Percentiles rank a stretch among this genome's conserved stretches.
Conservation (phyloP, 2,329 filamentous ascomycete genomes). For the Fusarium pininemorale region DNA sequence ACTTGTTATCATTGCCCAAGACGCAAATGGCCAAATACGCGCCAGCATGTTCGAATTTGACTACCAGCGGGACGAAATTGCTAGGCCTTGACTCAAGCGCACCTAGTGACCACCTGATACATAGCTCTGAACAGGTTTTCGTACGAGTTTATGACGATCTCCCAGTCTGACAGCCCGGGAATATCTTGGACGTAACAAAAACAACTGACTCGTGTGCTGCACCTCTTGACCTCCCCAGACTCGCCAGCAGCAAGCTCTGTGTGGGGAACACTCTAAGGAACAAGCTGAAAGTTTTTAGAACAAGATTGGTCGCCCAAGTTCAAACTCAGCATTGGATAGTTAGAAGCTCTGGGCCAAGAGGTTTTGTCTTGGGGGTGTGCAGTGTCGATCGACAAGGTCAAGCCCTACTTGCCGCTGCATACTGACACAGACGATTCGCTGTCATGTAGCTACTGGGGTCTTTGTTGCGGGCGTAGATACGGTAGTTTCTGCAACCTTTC, state of each 20-base stretch:
- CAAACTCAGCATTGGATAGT: slow-evolving; percentile 7
- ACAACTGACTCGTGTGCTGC: slow-evolving; percentile 6
- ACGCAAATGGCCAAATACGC: not conserved
- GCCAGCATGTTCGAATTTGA: not conserved
- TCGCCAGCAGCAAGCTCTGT: slow-evolving; percentile 7
- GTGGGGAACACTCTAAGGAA: not conserved
- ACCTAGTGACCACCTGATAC: not conserved
- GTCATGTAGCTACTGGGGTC: not conserved
- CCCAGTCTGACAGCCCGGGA: not conserved
- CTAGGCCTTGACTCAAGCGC: not conserved
- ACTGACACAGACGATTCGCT: slow-evolving; percentile 4
- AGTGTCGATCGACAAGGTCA: slow-evolving; percentile 11
- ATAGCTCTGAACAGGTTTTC: not conserved
- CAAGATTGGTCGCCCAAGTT: not conserved
- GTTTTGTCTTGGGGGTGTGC: not conserved
- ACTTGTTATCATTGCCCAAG: not conserved
- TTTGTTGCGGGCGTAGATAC: slow-evolving; percentile 9
- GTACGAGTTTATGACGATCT: not conserved
- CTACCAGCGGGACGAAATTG: not conserved
- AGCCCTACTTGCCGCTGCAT: not conserved
- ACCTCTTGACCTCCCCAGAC: not conserved
- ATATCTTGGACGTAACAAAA: slow-evolving; percentile 9
- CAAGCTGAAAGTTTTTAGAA: not conserved
- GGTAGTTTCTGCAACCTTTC: slow-evolving; percentile 9
- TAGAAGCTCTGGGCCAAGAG: not conserved